phyloP scores from a whole-genome alignment of 2,329 filamentous ascomycete species.

The Alternaria tenuissima region DNA sequence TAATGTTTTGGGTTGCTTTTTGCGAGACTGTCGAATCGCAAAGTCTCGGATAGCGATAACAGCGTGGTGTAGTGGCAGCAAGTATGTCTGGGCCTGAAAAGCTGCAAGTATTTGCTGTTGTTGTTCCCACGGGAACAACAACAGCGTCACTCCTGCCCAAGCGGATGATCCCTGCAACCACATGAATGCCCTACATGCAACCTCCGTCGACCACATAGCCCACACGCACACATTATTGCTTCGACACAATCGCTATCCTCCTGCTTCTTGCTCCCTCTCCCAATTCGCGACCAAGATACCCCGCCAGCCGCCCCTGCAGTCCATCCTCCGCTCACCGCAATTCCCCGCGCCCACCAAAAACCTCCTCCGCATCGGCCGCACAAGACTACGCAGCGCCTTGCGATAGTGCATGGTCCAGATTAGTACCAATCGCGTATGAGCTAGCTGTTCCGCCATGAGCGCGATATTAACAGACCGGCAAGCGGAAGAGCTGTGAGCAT shows the following conservation, averaged over 20 bases:
- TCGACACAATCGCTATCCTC: constrained; percentile 14
- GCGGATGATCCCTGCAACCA: constrained; percentile 15
- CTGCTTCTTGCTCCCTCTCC: constrained; percentile 4
- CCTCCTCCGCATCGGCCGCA: constrained; percentile 14
- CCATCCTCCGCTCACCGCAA: constrained; percentile 30
- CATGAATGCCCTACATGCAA: constrained; percentile 7
- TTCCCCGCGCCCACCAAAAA: constrained; percentile 30
- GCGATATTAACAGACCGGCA: constrained; percentile 79
- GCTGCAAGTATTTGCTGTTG: constrained; percentile 15
- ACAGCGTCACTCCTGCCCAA: constrained; percentile 11
- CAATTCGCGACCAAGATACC: constrained; percentile 9
- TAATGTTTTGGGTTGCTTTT: neutral
- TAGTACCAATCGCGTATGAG: constrained; percentile 30
- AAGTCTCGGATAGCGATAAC: constrained; percentile 4
- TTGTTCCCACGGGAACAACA: constrained; percentile 16
- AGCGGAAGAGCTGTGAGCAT: constrained; percentile 84
- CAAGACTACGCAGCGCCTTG: constrained; percentile 6
- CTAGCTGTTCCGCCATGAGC: constrained; percentile 66
- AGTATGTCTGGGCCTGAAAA: constrained; percentile 4
- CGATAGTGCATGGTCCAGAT: constrained; percentile 43
- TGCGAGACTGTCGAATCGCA: neutral
- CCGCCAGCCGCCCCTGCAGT: constrained; percentile 8
- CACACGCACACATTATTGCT: constrained; percentile 4
- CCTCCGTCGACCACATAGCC: neutral
- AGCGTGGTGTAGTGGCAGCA: constrained; percentile 2